Evolutionary conservation across 148 eudicot species (phyloP).

Genomic region (Arctostaphylos glauca): DNA sequence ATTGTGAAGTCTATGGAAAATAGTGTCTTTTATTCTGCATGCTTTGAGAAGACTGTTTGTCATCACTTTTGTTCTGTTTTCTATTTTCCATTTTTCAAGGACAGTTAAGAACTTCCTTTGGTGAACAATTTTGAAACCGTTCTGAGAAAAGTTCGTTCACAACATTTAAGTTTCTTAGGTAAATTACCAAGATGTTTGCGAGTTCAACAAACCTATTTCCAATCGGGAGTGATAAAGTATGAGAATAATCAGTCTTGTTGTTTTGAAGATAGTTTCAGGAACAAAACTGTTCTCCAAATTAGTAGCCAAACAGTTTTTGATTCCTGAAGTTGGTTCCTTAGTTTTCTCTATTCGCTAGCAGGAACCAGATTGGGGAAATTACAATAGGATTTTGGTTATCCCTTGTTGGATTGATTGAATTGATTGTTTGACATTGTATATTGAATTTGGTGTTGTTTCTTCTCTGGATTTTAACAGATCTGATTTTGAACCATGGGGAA

Average conservation of each 20-base stretch:
- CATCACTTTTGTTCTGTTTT: too few relatives aligned
- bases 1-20: neutral
- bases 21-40: neutral
- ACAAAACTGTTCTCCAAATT: neutral
- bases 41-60: neutral
- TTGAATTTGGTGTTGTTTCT: neutral
- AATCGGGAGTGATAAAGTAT: neutral
- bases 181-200: neutral
- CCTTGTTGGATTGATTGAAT: neutral
- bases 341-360: too few relatives aligned
- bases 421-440: neutral
- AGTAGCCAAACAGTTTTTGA: neutral
- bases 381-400: neutral
- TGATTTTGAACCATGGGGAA: neutral
- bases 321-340: neutral
- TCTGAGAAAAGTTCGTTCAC: too few relatives aligned
- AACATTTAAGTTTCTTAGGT: too few relatives aligned
- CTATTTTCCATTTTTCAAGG: too few relatives aligned
- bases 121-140: too few relatives aligned
- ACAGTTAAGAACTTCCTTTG: too few relatives aligned
- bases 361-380: neutral
- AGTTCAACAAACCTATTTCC: neutral
- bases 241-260: neutral
- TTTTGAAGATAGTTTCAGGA: neutral
- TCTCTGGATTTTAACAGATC: neutral